These are phyloP conservation scores for Ambrosia hybrid DNA, from an alignment of 140 eudicot species.

Conservation along the genomic window DNA sequence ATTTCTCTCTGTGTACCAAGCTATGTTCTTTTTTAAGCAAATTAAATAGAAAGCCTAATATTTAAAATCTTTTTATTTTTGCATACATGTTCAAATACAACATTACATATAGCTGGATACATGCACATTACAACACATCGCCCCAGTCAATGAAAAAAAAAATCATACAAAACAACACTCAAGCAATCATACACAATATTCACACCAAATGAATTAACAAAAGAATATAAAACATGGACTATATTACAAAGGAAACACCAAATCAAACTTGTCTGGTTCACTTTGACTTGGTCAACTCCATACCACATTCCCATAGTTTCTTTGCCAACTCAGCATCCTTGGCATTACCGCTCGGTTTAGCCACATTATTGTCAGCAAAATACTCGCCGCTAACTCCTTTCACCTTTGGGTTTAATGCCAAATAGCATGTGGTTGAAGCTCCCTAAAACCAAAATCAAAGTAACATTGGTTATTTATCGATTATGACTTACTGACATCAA, in stretches of 20 bases:
- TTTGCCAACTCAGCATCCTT: constrained; percentile 40
- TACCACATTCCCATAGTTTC: constrained; percentile 45
- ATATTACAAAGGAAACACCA: constrained; percentile 20
- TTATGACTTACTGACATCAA: background rate
- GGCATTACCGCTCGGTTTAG: constrained; percentile 28
- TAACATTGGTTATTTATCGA: background rate
- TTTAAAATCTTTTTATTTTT: constrained; percentile 14
- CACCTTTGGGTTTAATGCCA: constrained; percentile 45
- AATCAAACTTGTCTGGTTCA: background rate
- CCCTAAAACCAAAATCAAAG: constrained; percentile 26
- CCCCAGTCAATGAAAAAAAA: background rate
- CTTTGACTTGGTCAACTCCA: constrained; percentile 29
- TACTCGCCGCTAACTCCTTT: constrained; percentile 47
- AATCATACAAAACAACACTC: constrained; percentile 6
- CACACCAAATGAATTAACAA: background rate
- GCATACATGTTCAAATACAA: constrained; percentile 15
- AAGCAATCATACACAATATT: constrained; percentile 20
- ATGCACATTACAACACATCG: constrained; percentile 15
- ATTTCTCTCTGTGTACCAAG: no score
- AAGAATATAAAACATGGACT: constrained; percentile 1
- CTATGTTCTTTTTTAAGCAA: background rate
- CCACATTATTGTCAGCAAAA: constrained; percentile 38
- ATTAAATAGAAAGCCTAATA: background rate
- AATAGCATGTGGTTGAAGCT: constrained; percentile 45
- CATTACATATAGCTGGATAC: constrained; percentile 19